Conservation (phyloP, 768 basidiomycete genomes). For the Nidula microcarpa region DNA sequence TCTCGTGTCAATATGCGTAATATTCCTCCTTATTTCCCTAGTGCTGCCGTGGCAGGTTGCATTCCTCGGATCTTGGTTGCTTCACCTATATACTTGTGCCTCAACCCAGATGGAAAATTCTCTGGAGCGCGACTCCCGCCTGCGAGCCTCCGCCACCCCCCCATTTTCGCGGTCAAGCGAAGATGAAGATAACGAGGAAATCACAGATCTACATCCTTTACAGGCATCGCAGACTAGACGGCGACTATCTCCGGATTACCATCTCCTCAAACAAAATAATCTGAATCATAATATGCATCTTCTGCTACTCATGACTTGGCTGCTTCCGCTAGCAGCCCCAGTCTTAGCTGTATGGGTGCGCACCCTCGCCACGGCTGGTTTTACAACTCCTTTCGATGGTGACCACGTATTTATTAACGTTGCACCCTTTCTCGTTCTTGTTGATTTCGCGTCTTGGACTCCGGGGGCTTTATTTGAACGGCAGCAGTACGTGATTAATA, state of each 20-base stretch:
- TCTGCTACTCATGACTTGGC: slow-evolving; percentile 74
- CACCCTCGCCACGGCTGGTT: slow-evolving; percentile 76
- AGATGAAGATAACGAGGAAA: neutral
- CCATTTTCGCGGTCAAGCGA: slow-evolving; percentile 3
- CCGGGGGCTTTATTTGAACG: slow-evolving; percentile 36
- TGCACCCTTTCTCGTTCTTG: slow-evolving; percentile 59
- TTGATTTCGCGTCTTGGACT: slow-evolving; percentile 57
- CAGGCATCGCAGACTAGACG: no score
- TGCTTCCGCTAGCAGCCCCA: slow-evolving; percentile 74
- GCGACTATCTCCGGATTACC: no score
- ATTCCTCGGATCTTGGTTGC: slow-evolving; percentile 80
- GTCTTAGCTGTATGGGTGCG: slow-evolving; percentile 88
- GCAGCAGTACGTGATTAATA: slow-evolving; percentile 29
- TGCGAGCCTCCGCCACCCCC: no score
- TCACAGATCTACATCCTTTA: no score
- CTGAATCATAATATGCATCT: slow-evolving; percentile 56
- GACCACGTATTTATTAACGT: slow-evolving; percentile 73
- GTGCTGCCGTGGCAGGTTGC: slow-evolving; percentile 93
- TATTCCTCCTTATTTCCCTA: slow-evolving; percentile 65
- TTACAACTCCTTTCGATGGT: slow-evolving; percentile 74
- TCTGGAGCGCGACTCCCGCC: no score
- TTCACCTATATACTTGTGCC: slow-evolving; percentile 69
- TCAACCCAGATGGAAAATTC: slow-evolving; percentile 16
- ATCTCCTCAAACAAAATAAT: slow-evolving; percentile 21
- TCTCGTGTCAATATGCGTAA: slow-evolving; percentile 53